These are phyloP conservation scores for Ogataea methylovora DNA, from an alignment of 805 yeast species.

Conservation along the genomic window DNA sequence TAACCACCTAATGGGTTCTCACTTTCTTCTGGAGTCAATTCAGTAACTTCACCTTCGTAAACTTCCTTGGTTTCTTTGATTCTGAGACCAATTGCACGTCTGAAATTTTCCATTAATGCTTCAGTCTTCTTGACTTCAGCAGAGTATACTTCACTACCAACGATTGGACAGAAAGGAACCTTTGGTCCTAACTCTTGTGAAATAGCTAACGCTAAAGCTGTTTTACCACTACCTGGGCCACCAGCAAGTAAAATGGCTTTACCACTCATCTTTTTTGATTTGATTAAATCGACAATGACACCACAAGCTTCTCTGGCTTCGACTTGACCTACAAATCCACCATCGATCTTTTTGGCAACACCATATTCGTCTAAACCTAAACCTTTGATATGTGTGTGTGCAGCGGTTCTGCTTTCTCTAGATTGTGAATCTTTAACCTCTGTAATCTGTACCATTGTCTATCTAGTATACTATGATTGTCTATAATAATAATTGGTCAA, in stretches of 20 bases:
- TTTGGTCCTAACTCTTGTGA: slow-evolving; percentile 95
- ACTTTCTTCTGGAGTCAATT: slow-evolving; percentile 89
- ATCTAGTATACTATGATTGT: too few species aligned
- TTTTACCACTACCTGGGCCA: slow-evolving; percentile 97
- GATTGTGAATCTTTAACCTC: slow-evolving; percentile 54
- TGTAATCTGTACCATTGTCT: slow-evolving; percentile 68
- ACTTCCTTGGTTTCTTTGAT: slow-evolving; percentile 97
- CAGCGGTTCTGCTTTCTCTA: slow-evolving; percentile 73
- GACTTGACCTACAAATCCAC: slow-evolving; percentile 79
- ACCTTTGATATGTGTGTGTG: slow-evolving; percentile 96
- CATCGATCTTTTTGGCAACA: slow-evolving; percentile 73
- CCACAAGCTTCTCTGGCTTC: slow-evolving; percentile 91
- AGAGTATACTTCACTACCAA: slow-evolving; percentile 87
- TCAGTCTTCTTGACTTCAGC: slow-evolving; percentile 98
- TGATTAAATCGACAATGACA: slow-evolving; percentile 86
- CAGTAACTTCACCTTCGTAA: slow-evolving; percentile 97
- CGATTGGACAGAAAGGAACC: slow-evolving; percentile 96
- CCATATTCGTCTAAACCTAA: slow-evolving; percentile 91
- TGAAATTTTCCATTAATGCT: slow-evolving; percentile 90
- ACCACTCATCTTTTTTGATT: slow-evolving; percentile 88
- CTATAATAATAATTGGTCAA: too few species aligned
- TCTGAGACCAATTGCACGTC: slow-evolving; percentile 93
- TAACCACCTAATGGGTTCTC: slow-evolving; percentile 97
- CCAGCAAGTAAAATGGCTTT: slow-evolving; percentile 95
- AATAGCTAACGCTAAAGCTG: slow-evolving; percentile 92